Conservation (phyloP, 345 rosid genomes). For the Bretschneidera sinensis region DNA sequence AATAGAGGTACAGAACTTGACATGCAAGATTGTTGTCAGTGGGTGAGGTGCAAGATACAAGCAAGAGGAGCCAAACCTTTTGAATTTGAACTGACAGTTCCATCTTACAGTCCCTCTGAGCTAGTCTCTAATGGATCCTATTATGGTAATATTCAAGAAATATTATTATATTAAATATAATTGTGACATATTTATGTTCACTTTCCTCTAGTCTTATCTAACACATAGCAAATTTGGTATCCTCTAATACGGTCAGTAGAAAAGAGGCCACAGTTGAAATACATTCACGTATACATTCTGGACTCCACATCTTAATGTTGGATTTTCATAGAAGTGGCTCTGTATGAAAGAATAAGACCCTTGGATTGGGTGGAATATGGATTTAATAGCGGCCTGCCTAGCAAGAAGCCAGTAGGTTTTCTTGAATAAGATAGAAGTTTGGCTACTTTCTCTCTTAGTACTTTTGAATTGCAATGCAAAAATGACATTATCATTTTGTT, state of each 20-base stretch:
- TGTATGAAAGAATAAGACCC: too few species aligned
- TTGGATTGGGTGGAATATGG: too few species aligned
- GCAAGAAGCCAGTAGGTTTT: too few species aligned
- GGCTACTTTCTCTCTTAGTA: neutral
- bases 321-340: neutral
- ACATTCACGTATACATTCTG: neutral
- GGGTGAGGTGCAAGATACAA: slow-evolving; percentile 62
- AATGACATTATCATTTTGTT: too few species aligned
- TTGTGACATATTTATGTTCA: neutral
- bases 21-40: slow-evolving; percentile 54
- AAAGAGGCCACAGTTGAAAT: neutral
- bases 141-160: slow-evolving; percentile 27
- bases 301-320: slow-evolving; percentile 5
- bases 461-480: too few species aligned
- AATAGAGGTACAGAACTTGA: slow-evolving; percentile 44
- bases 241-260: neutral
- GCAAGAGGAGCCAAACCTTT: slow-evolving; percentile 63
- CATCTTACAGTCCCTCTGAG: slow-evolving; percentile 47
- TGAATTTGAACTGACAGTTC: slow-evolving; percentile 64
- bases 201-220: neutral
- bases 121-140: slow-evolving; percentile 22
- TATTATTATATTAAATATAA: too few species aligned
- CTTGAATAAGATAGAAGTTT: neutral
- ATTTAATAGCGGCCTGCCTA: too few species aligned
- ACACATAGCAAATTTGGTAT: neutral